These are phyloP conservation scores for Ambrosia trifida DNA, from an alignment of 129 eudicot genomes.

Conservation along the genomic window DNA sequence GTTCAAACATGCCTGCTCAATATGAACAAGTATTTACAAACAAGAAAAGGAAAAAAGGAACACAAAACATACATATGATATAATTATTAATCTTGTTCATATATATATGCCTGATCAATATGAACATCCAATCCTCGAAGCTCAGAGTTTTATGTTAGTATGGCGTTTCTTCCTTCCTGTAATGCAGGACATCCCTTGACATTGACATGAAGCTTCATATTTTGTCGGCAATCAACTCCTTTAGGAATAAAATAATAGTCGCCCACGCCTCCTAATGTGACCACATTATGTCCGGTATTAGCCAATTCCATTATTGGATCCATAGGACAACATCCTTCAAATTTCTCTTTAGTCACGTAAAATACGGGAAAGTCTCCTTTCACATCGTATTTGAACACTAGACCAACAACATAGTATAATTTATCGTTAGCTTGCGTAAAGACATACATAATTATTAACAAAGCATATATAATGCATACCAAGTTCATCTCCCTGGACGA, in stretches of 20 bases:
- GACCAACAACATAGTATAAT: not conserved
- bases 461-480: not conserved
- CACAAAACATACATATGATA: too few relatives aligned
- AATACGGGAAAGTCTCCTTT: too few relatives aligned
- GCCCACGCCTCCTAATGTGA: not conserved
- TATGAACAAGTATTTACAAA: too few relatives aligned
- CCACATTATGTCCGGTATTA: not conserved
- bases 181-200: not conserved
- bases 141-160: too few relatives aligned
- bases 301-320: not conserved
- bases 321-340: not conserved
- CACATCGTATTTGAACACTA: not conserved
- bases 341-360: too few relatives aligned
- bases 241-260: too few relatives aligned
- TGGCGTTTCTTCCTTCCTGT: too few relatives aligned
- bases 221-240: not conserved
- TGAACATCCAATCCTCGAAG: too few relatives aligned
- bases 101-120: too few relatives aligned
- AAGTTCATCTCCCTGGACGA: not conserved
- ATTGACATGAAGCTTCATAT: not conserved
- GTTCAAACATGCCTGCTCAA: too few relatives aligned
- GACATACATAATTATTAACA: not conserved
- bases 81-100: too few relatives aligned
- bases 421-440: not conserved
- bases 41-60: too few relatives aligned